Base-by-base conservation (phyloP, 2,329 filamentous ascomycete genomes). In the Colletotrichum trifolii region DNA sequence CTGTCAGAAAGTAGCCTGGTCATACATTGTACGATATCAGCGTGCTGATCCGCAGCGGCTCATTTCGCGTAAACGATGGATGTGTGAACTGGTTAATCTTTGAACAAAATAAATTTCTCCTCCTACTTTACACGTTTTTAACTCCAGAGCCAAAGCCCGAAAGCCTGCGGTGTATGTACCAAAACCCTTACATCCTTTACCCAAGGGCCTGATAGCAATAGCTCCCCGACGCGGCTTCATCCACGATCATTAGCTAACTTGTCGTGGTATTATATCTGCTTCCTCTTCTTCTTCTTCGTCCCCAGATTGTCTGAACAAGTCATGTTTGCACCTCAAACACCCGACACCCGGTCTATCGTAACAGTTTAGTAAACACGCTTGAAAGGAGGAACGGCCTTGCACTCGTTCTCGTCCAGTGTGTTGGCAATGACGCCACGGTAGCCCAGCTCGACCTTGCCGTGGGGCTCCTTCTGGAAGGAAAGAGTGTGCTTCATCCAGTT, bases 401-500 rank as follows among this genome's bases (percentile, higher is more conserved):
- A 98, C 87, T 99, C 96, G 73, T 87, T 89, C 88, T 97, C 94
- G 75, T 98, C 96, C 71, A 99, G 84, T 34, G 96, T 98, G 68
- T 87, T 89, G 71, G 85, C 86, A 68, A 92, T 91, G 67, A 99
- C 96, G 69, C 85, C 84, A 79, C 96, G 89, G 87, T 98, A 98
- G 68, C 88, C 85, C 69, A 98, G 85, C 67, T 98, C 91, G 60
- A 96, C 89, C 82, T 93, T 88, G 76, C 91, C 91, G 75, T 98
- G 95, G 39, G 94, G 92, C 76, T 90, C 79, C 90, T 93, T 96
- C 87, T 99, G 96, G 91, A 91, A 99, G 71, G 91, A 93, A 67
- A 99, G 87, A 49, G 93, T 97, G 87, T 99, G 96, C 90, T 98
- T 98, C 95, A 97, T 97, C 95, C 95, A 98, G 80, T 96, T 91